Evolutionary conservation across 306 rosid species (phyloP).

Genomic region (Corylus heterophylla): DNA sequence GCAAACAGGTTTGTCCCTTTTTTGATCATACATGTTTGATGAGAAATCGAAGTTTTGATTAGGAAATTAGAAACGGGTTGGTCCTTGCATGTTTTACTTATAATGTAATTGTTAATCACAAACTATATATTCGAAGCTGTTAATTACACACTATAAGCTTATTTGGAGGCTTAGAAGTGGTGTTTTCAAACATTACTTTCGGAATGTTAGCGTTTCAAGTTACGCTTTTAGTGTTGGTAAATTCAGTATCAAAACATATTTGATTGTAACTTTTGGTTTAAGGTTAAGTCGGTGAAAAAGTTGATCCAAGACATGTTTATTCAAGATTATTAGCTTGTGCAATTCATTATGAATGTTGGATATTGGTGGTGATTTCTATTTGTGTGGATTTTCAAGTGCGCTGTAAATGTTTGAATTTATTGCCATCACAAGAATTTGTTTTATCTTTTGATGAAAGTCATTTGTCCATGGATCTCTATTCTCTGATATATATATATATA

Average conservation of each 20-base stretch:
- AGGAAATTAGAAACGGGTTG: conserved; percentile 12
- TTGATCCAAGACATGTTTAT: too few relatives aligned
- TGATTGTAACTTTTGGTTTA: too few relatives aligned
- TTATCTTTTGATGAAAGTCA: too few relatives aligned
- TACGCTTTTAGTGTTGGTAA: too few relatives aligned
- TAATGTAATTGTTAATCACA: conserved; percentile 4
- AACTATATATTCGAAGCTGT: background rate
- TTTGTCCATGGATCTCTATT: too few relatives aligned
- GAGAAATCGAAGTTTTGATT: conserved; percentile 2
- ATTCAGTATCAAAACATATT: too few relatives aligned
- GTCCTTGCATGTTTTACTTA: conserved; percentile 4
- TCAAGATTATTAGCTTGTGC: background rate
- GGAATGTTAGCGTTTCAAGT: background rate
- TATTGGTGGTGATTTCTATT: background rate
- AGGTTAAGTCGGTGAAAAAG: too few relatives aligned
- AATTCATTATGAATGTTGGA: background rate
- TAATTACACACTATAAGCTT: too few relatives aligned
- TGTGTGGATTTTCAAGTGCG: background rate
- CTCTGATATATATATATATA: too few relatives aligned
- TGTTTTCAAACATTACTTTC: background rate
- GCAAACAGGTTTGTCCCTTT: background rate
- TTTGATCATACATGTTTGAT: background rate
- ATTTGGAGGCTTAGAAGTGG: too few relatives aligned
- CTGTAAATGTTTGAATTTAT: too few relatives aligned
- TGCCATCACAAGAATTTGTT: too few relatives aligned